phyloP scores from a whole-genome alignment of 306 rosid genomes.

The Casuarina glauca region DNA sequence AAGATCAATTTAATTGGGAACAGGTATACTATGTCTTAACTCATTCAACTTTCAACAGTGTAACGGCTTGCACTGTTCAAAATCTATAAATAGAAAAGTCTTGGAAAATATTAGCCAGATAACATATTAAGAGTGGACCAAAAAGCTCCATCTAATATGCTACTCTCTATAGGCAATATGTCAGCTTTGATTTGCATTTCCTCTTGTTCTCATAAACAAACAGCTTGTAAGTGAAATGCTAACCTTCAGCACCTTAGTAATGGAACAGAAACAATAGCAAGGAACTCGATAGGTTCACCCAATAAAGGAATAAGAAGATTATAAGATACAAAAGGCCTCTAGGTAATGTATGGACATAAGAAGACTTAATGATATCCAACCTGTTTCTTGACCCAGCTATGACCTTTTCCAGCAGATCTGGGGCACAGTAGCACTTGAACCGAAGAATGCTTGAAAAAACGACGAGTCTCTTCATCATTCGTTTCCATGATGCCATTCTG shows the following conservation, averaged over 20 bases:
- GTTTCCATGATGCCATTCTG: slow-evolving; percentile 79
- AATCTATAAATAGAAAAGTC: not conserved
- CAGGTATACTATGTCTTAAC: not conserved
- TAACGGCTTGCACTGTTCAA: not conserved
- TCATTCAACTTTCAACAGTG: not conserved
- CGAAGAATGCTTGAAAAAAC: slow-evolving; percentile 79
- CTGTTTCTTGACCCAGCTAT: slow-evolving; percentile 63
- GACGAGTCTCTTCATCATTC: slow-evolving; percentile 74
- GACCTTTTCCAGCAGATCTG: slow-evolving; percentile 69
- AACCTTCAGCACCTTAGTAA: not conserved
- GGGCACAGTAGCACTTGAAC: slow-evolving; percentile 81
- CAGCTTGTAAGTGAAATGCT: not conserved
- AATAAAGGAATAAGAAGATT: not conserved
- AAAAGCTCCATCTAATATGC: not conserved
- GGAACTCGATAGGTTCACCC: not conserved
- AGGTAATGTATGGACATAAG: not conserved
- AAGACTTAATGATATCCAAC: slow-evolving; percentile 29
- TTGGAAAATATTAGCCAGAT: not conserved
- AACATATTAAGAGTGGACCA: not conserved
- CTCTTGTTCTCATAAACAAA: not conserved
- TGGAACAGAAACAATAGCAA: not conserved
- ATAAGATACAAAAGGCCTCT: not conserved
- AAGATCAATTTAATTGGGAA: not conserved
- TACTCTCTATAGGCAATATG: not conserved
- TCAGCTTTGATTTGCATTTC: not conserved